Evolutionary conservation across 306 rosid genomes (phyloP).

Genomic region (Citrullus amarus): DNA sequence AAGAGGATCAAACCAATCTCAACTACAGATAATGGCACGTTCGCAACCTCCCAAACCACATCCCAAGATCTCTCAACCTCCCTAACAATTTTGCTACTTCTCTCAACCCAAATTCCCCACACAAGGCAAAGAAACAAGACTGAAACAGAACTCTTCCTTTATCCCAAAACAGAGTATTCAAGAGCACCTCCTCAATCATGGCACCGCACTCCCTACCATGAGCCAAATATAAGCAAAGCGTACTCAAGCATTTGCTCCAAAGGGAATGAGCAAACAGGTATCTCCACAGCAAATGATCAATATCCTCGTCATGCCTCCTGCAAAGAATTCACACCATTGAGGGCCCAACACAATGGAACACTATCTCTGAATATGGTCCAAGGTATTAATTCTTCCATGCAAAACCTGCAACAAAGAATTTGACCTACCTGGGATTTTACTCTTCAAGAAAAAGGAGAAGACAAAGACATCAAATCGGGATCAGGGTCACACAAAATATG

Average conservation of each 20-base stretch:
- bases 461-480: too few species aligned
- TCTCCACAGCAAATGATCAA: not conserved
- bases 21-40: too few species aligned
- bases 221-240: not conserved
- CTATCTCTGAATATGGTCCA: too few species aligned
- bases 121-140: not conserved
- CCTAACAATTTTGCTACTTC: not conserved
- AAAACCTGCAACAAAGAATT: too few species aligned
- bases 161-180: not conserved
- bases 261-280: not conserved
- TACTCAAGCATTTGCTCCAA: not conserved
- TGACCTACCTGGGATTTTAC: not conserved
- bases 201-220: not conserved
- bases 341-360: not conserved
- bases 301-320: not conserved
- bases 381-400: too few species aligned
- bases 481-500: not conserved
- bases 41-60: not conserved
- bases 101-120: not conserved
- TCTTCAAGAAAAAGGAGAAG: not conserved
- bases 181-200: not conserved
- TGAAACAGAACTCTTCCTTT: not conserved
- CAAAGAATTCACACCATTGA: not conserved
- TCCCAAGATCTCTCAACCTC: not conserved
- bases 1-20: not conserved